Conservation (phyloP, 192 early-diverging fungal genomes). For the Podila clonocystis region DNA sequence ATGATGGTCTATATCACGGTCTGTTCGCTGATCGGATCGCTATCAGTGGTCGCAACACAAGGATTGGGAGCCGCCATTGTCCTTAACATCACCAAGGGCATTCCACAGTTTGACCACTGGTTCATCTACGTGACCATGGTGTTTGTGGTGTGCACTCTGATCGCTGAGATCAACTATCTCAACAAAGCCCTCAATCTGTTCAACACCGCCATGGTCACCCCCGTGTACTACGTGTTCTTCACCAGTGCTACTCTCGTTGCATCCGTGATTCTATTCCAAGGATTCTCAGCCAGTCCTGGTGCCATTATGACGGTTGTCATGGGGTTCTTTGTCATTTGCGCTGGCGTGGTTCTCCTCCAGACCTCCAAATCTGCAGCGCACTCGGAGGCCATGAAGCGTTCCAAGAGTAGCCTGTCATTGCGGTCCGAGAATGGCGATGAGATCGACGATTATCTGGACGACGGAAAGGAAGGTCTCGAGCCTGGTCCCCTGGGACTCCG, state of each 20-base stretch:
- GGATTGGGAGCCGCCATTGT: slow-evolving; percentile 75
- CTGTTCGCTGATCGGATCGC: slow-evolving; percentile 71
- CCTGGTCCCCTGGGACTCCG: slow-evolving; percentile 42
- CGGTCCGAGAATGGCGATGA: slow-evolving; percentile 8
- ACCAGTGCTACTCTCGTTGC: slow-evolving; percentile 72
- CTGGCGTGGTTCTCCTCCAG: slow-evolving; percentile 65
- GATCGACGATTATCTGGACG: not conserved
- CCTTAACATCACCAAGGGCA: slow-evolving; percentile 57
- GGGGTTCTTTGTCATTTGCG: slow-evolving; percentile 71
- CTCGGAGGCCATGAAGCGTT: slow-evolving; percentile 11
- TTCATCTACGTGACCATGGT: slow-evolving; percentile 67
- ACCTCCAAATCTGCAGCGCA: slow-evolving; percentile 43
- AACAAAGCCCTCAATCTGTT: slow-evolving; percentile 79
- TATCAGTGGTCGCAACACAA: slow-evolving; percentile 74
- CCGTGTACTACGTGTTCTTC: slow-evolving; percentile 81
- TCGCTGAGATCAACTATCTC: slow-evolving; percentile 74
- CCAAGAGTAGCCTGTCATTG: slow-evolving; percentile 14
- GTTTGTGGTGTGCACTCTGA: slow-evolving; percentile 61
- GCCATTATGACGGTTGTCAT: slow-evolving; percentile 58
- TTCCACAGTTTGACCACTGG: slow-evolving; percentile 76
- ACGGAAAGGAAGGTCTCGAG: slow-evolving; percentile 33
- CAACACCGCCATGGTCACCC: slow-evolving; percentile 78
- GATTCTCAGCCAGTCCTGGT: slow-evolving; percentile 60
- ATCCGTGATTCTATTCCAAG: slow-evolving; percentile 72
- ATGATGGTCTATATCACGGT: slow-evolving; percentile 58